Evolutionary conservation across 1,139 yeast genomes (phyloP).

Genomic region (Hansenula lynferdii): DNA sequence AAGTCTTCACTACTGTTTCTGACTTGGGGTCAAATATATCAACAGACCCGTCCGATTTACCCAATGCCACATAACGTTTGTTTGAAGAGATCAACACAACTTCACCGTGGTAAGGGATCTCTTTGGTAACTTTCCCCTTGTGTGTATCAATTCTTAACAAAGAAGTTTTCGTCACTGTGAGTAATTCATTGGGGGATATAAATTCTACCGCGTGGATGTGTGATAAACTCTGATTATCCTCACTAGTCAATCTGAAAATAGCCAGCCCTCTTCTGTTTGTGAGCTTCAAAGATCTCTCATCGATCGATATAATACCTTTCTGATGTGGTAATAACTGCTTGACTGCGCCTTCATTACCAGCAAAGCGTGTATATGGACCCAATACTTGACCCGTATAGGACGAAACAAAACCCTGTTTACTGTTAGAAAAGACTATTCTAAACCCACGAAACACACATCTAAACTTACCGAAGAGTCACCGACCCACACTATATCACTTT

Average conservation of each 20-base stretch:
- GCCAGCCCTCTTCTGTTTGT: constrained; percentile 56
- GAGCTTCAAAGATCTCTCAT: constrained; percentile 46
- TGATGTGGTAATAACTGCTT: constrained; percentile 47
- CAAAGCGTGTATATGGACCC: constrained; percentile 44
- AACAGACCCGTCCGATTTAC: constrained; percentile 61
- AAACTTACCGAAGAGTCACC: constrained; percentile 51
- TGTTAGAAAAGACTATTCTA: too few species aligned
- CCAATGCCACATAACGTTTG: constrained; percentile 52
- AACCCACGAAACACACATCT: too few species aligned
- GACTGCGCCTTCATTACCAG: constrained; percentile 41
- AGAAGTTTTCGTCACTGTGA: constrained; percentile 26
- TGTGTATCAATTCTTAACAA: constrained; percentile 58
- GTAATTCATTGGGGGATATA: constrained; percentile 33
- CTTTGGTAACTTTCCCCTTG: constrained; percentile 33
- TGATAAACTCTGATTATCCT: constrained; percentile 27
- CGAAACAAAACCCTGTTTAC: constrained; percentile 39
- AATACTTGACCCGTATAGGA: constrained; percentile 40
- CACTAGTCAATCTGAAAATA: constrained; percentile 32
- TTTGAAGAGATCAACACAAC: constrained; percentile 35
- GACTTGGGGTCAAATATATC: constrained; percentile 73
- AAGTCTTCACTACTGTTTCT: constrained; percentile 51
- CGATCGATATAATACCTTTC: constrained; percentile 56
- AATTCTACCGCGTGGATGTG: constrained; percentile 30
- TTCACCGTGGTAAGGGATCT: constrained; percentile 35
- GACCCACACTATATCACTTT: constrained; percentile 76